Conservation (phyloP, 306 rosid species). For the Gleditsia sinensis region DNA sequence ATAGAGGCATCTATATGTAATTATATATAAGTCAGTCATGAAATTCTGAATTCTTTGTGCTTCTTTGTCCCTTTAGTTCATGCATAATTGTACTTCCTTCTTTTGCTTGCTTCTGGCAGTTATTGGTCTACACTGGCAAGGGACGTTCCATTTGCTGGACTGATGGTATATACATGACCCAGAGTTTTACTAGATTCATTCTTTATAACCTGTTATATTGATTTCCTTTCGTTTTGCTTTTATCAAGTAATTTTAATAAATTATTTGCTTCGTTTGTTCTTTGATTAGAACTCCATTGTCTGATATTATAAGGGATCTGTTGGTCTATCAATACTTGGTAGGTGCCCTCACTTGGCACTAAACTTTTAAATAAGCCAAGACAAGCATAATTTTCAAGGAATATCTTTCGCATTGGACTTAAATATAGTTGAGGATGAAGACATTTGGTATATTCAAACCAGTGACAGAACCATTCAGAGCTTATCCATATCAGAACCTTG, state of each 20-base stretch:
- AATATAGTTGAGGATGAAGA: neutral
- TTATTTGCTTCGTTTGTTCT: neutral
- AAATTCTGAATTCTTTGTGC: neutral
- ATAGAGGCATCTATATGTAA: neutral
- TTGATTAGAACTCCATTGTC: neutral
- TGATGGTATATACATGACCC: conserved; percentile 60
- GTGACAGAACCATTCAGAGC: too few relatives aligned
- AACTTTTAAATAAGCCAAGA: conserved; percentile 13
- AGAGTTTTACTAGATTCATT: neutral
- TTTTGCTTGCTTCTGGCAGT: conserved; percentile 52
- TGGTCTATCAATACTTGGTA: neutral
- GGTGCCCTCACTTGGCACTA: neutral
- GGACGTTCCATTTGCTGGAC: conserved; percentile 93
- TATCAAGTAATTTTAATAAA: conserved; percentile 5
- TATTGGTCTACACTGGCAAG: conserved; percentile 86
- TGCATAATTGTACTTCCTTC: conserved; percentile 21
- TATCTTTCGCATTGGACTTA: conserved; percentile 18
- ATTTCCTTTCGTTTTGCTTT: neutral
- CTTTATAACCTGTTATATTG: conserved; percentile 15
- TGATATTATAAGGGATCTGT: neutral
- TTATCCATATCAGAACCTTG: conserved; percentile 4
- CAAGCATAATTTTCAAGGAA: neutral
- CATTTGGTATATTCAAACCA: conserved; percentile 17
- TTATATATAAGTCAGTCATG: neutral
- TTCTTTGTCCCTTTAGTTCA: conserved; percentile 17